Base-by-base conservation (phyloP, 1,139 yeast species). In the Diutina siamensis region DNA sequence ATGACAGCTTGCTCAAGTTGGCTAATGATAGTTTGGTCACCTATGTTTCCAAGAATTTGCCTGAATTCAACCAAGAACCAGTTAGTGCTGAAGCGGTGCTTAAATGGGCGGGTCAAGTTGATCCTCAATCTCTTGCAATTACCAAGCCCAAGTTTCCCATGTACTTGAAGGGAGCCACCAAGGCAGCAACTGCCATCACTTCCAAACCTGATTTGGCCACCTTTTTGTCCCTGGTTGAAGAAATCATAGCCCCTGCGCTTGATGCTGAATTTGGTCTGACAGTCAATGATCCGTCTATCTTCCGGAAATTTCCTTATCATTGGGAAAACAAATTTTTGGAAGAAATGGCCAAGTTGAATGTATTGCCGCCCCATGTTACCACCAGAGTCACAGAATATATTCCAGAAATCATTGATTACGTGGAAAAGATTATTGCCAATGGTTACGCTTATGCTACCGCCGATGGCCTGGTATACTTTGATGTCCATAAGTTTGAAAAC, bases 361-460 rank as follows among this genome's bases (percentile, higher is more conserved):
- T 92, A 12, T 68, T 85, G 46, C 83, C 94, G 7, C 84, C 97
- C 4, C 73, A 84, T 4, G 73, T 88, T 40, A 86, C 94, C 33
- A 92, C 98, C 3, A 78, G 99, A 55, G 99, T 92, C n/a, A 84
- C 96, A 2, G 98, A 92, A 62, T 94, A 87, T 58, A 81, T 92
- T 44, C 97, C 97, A 2, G 95, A 92, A 57, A 89, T 92, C 61
- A 76, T 89, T 45, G 74, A 65, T 19, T 92, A 80, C 62, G 95
- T 92, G 22, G 75, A 80, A 52, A 72, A 68, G 54, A 89, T 92
- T 57, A 76, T 89, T 44, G 60, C 58, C 3, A 84, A 84, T 54
- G 95, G 95, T 0, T 92, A 73, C 59, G 98, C 92, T 1, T 92
- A 92, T 60, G 70, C 79, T 17, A 80, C 96, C 1, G 62, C 63